Evolutionary conservation across 2,329 filamentous ascomycete species (phyloP).

Genomic region (Penicillium concentricum): DNA sequence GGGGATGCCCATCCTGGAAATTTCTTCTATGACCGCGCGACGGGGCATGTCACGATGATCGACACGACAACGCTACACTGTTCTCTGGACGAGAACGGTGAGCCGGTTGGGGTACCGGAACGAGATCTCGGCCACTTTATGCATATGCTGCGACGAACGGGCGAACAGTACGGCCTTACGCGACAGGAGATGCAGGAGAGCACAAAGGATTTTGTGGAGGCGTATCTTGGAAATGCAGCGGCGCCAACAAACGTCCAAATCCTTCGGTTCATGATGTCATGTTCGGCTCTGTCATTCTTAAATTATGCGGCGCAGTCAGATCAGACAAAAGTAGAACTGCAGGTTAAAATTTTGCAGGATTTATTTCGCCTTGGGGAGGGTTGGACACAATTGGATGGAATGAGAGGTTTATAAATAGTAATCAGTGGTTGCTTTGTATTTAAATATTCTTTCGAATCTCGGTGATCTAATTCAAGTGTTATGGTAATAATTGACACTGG

Average conservation of each 20-base stretch:
- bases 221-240: background rate
- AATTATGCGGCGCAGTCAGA: background rate
- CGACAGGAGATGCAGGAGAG: background rate
- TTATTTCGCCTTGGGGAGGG: background rate
- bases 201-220: background rate
- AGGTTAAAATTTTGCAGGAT: background rate
- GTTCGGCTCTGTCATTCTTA: constrained; percentile 1
- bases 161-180: background rate
- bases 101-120: background rate
- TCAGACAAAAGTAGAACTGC: background rate
- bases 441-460: background rate
- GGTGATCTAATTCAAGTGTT: background rate
- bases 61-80: constrained; percentile 1
- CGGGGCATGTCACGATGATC: background rate
- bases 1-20: constrained; percentile 1
- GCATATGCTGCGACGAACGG: background rate
- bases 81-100: background rate
- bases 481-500: background rate
- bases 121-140: background rate
- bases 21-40: background rate
- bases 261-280: background rate
- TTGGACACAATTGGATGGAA: background rate
- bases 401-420: background rate
- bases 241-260: background rate
- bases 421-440: background rate